Base-by-base conservation (phyloP, 805 yeast species). In the Kuraishia piskuri region DNA sequence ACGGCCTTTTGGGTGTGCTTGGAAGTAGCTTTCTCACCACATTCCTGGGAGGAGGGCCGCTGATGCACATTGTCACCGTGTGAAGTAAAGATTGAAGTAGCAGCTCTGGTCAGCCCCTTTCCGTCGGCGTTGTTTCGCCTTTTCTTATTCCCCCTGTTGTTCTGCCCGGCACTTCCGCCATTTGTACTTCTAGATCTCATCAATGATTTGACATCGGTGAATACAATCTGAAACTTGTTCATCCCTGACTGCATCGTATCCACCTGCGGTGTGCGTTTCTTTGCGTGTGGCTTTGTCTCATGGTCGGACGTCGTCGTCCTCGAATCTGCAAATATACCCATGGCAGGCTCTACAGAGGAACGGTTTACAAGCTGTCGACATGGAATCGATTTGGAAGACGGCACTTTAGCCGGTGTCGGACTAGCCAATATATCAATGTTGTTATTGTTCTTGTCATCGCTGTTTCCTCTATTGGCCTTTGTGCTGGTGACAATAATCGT, bases 181-280 rank as follows among this genome's bases (percentile, higher is more conserved):
- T 12, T 45, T 10, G 24, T 21, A 17, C 22, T 45, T 8, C 24
- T 6, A 14, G 40, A 31, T 12, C 48, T 23, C 49, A 47, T 47
- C 12, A 52, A 24, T 25, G 26, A 22, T 22, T 61, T 62, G 60
- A 74, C 71, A 58, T 75, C 79, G 3, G 77, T 66, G 51, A 75
- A 68, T 2, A 75, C 75, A 54, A 75, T 74, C 60, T 76, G 79
- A 59, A 75, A 75, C 60, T 72, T 72, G 58, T 72, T 72, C 68
- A 72, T 67, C 14, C 74, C 74, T 12, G 71, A 68, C 58, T 70
- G 68, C 69, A 67, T 68, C 50, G 68, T 57, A 31, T 31, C 40
- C 40, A 10, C 40, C 20, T 48, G 22, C 6, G 49, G 54, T 6
- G 53, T 17, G 19, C 60, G 50, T 37, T 54, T 57, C 51, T 52